Conservation (phyloP, 2,329 filamentous ascomycete species). For the Elsinoe batatas region DNA sequence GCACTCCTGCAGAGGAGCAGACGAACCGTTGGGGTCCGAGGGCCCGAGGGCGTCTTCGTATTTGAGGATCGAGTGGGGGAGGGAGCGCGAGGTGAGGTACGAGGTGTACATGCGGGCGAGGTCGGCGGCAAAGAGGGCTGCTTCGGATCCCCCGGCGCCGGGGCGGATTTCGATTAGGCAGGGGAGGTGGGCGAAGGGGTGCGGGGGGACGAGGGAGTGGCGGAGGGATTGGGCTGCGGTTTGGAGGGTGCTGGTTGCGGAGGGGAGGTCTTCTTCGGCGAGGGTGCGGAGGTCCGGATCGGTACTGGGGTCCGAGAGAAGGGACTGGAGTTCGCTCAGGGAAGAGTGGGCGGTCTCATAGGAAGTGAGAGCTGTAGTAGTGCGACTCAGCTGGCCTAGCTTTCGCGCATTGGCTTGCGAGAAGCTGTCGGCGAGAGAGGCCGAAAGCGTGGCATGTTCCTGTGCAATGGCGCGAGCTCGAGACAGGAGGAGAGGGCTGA, state of each 20-base stretch:
- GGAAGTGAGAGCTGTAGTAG: conserved; percentile 43
- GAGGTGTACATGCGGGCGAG: conserved; percentile 81
- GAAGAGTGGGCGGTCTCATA: conserved; percentile 52
- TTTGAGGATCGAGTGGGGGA: conserved; percentile 62
- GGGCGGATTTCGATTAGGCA: conserved; percentile 88
- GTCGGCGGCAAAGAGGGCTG: conserved; percentile 78
- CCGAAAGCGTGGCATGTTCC: conserved; percentile 46
- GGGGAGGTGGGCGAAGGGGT: conserved; percentile 81
- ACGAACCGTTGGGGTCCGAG: conserved; percentile 44
- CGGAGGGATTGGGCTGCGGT: conserved; percentile 59
- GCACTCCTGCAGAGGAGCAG: conserved; percentile 70
- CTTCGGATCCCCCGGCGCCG: conserved; percentile 84
- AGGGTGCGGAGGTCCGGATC: conserved; percentile 51
- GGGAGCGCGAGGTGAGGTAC: conserved; percentile 61
- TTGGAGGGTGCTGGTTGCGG: conserved; percentile 53
- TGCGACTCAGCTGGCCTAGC: conserved; percentile 44
- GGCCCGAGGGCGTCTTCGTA: conserved; percentile 63
- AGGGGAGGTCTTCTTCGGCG: conserved; percentile 59
- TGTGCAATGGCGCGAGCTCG: conserved; percentile 45
- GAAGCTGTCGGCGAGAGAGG: conserved; percentile 45
- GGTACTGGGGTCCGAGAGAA: conserved; percentile 59
- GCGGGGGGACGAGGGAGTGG: conserved; percentile 68
- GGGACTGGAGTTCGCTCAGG: conserved; percentile 58
- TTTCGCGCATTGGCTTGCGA: conserved; percentile 48
- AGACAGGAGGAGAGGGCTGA: conserved; percentile 47